Base-by-base conservation (phyloP, 768 basidiomycete species). In the Cyclocybe aegerita region DNA sequence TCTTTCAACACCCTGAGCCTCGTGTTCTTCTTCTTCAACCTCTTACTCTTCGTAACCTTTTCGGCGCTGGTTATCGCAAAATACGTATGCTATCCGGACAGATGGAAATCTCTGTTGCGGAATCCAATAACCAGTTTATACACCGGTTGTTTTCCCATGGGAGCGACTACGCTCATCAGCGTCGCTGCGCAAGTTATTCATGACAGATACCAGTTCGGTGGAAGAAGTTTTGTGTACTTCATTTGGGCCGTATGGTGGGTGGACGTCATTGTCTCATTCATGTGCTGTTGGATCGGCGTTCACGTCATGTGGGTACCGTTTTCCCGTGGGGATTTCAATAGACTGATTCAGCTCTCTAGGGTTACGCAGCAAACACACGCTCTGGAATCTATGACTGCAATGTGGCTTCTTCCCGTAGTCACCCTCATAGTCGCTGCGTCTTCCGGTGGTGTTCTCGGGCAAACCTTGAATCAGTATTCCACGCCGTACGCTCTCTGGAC, bases 341-440 rank as follows among this genome's bases (percentile, higher is more conserved):
- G 23, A 23, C 23, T 23, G 23, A 23, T 23, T 6, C 46, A 36
- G 36, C 33, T 47, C 14, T n/a, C 11, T 49, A 77, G 76, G 88
- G 79, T 82, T 65, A 79, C 66, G 63, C 73, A 35, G 59, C 78
- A 90, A 14, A 68, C 71, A 5, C 84, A 90, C 60, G 66, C 80
- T 0, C 59, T 84, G 4, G 69, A 77, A 38, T 61, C 68, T 1
- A 78, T 90, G 77, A 82, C 82, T 0, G 68, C 83, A 16, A 64
- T 74, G 15, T 91, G 89, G 88, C 70, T 91, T 7, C 81, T 92
- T 30, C 90, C 90, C 0, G 79, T 89, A 9, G 85, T 92, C 3
- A 81, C 89, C 0, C 74, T 86, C 11, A 78, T 87, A 39, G 90
- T 92, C 60, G 81, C 79, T 1, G 75, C 86, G 0, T 85, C 90